These are phyloP conservation scores for Phytophthora fragariae DNA, from an alignment of 352 stramenopile genomes.

Conservation along the genomic window DNA sequence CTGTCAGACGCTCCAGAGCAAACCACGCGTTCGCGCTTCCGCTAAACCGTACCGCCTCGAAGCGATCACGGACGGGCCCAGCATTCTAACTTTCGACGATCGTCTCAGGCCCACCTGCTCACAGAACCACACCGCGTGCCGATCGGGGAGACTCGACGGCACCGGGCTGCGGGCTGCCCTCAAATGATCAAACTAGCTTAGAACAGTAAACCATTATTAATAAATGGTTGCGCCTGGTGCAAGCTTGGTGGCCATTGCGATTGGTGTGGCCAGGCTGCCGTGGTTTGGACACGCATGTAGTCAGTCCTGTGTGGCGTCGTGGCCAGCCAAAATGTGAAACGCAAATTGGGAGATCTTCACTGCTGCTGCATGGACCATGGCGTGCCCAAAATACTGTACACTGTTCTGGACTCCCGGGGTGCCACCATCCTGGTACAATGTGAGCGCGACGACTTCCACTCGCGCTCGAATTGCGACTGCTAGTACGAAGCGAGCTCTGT, in stretches of 20 bases:
- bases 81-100: not conserved
- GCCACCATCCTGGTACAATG: not conserved
- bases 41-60: not conserved
- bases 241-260: too few species aligned
- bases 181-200: too few species aligned
- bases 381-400: constrained; percentile 29
- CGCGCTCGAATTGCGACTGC: not conserved
- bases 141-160: too few species aligned
- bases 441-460: not conserved
- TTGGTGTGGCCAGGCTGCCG: not conserved
- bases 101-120: not conserved
- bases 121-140: too few species aligned
- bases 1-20: not conserved
- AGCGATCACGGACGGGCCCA: too few species aligned
- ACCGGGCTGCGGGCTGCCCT: too few species aligned
- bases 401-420: constrained; percentile 19
- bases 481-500: not conserved
- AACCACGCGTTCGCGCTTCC: not conserved
- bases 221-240: too few species aligned
- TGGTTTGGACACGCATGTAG: not conserved
- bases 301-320: not conserved
- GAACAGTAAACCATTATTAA: too few species aligned
- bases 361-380: constrained; percentile 21
- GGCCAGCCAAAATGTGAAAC: constrained; percentile 2
- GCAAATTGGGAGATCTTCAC: constrained; percentile 20